Evolutionary conservation across 805 yeast genomes (phyloP).

Genomic region (Wickerhamomyces bovis): DNA sequence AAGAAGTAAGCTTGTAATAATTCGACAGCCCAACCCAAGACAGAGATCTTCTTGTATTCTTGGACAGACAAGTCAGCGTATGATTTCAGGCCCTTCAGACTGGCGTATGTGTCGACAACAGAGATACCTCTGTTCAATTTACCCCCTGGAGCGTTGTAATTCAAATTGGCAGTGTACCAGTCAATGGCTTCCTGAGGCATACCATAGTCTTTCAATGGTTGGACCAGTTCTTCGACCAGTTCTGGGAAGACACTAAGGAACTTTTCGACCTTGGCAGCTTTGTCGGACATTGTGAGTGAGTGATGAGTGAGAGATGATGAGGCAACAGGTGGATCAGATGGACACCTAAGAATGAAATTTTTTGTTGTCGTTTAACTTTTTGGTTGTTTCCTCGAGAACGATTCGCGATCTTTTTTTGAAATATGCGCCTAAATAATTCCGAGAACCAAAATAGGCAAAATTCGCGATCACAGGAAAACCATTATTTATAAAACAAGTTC

Average conservation of each 20-base stretch:
- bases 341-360: no score
- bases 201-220: slow-evolving; percentile 57
- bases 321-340: no score
- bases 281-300: slow-evolving; percentile 13
- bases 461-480: no score
- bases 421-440: no score
- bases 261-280: slow-evolving; percentile 37
- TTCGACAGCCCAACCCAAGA: slow-evolving; percentile 94
- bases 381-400: no score
- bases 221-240: slow-evolving; percentile 68
- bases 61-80: slow-evolving; percentile 53
- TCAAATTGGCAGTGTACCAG: slow-evolving; percentile 71
- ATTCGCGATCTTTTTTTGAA: no score
- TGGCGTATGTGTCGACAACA: slow-evolving; percentile 86
- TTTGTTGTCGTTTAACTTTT: not conserved
- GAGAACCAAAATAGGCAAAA: no score
- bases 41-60: slow-evolving; percentile 79
- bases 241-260: slow-evolving; percentile 68
- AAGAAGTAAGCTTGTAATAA: slow-evolving; percentile 92
- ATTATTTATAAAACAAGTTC: not conserved
- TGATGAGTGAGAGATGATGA: no score
- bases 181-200: slow-evolving; percentile 81
- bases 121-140: slow-evolving; percentile 94
- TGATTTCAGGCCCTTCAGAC: slow-evolving; percentile 59
- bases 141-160: slow-evolving; percentile 94